These are phyloP conservation scores for Rhizopus sp. DNA, from an alignment of 371 early-diverging fungal genomes.

Conservation along the genomic window DNA sequence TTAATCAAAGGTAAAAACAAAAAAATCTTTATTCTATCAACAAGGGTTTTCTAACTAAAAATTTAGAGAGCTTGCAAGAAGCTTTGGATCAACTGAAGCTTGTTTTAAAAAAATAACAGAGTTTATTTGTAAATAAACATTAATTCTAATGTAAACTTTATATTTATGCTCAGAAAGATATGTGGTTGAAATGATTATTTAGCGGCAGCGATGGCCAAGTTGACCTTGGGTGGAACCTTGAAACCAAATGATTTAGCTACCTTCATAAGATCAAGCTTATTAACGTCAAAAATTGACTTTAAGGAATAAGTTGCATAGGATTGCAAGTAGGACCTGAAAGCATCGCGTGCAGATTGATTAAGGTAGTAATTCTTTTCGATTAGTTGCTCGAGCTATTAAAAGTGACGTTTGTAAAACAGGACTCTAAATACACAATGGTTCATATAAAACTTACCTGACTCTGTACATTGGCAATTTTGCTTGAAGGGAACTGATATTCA, in stretches of 20 bases:
- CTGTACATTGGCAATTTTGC: slow-evolving; percentile 93
- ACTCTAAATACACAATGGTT: slow-evolving; percentile 10
- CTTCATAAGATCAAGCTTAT: slow-evolving; percentile 88
- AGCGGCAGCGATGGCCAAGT: slow-evolving; percentile 72
- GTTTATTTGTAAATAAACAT: slow-evolving; percentile 1
- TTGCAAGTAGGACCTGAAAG: slow-evolving; percentile 95
- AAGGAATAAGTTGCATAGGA: slow-evolving; percentile 96
- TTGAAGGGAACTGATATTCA: slow-evolving; percentile 92
- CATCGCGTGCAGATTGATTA: slow-evolving; percentile 98
- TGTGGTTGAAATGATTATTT: slow-evolving; percentile 20
- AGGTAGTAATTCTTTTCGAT: slow-evolving; percentile 98
- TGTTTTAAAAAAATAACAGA: slow-evolving; percentile 3
- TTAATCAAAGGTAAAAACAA: slow-evolving; percentile 35
- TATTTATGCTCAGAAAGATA: not conserved
- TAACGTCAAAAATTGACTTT: slow-evolving; percentile 95
- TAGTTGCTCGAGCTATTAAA: slow-evolving; percentile 87
- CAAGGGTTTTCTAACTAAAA: too few relatives aligned
- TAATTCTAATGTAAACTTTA: slow-evolving; percentile 5
- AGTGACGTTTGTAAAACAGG: slow-evolving; percentile 51
- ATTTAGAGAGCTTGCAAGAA: slow-evolving; percentile 36
- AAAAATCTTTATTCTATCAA: not conserved
- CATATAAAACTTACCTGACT: slow-evolving; percentile 7
- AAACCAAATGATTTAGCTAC: slow-evolving; percentile 97
- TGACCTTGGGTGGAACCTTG: slow-evolving; percentile 93
- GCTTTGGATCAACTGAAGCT: slow-evolving; percentile 24